Percentiles rank a stretch among this genome's conserved stretches.
These are phyloP conservation scores for Globisporangium barbulae DNA, from an alignment of 352 stramenopile species.

Conservation along the genomic window DNA sequence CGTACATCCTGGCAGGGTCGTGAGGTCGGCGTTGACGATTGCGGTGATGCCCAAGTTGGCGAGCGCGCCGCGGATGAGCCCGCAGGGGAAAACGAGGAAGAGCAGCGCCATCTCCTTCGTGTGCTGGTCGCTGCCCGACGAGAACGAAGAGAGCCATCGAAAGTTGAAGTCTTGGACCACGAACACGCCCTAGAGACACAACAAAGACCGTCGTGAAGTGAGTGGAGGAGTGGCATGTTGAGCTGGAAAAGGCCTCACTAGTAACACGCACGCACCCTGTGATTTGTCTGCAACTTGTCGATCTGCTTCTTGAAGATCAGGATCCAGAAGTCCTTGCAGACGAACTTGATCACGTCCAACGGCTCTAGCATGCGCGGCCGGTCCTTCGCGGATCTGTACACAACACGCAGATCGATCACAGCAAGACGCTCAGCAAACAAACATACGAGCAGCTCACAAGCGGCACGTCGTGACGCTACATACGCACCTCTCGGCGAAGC, in stretches of 20 bases:
- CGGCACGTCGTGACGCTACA: neutral
- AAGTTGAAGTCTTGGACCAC: slow-evolving; percentile 96
- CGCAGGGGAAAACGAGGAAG: slow-evolving; percentile 95
- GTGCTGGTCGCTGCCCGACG: slow-evolving; percentile 68
- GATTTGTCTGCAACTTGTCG: slow-evolving; percentile 98
- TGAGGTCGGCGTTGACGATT: slow-evolving; percentile 94
- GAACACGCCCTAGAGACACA: slow-evolving; percentile 67
- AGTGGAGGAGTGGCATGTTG: neutral
- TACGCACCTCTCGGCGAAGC: slow-evolving; percentile 67
- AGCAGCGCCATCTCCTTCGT: slow-evolving; percentile 91
- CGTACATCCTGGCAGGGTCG: slow-evolving; percentile 90
- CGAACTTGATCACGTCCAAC: slow-evolving; percentile 97
- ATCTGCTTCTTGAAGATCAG: slow-evolving; percentile 98
- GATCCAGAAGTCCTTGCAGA: slow-evolving; percentile 98
- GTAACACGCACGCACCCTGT: slow-evolving; percentile 68
- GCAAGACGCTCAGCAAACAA: neutral
- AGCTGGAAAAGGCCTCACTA: neutral
- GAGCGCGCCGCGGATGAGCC: slow-evolving; percentile 92
- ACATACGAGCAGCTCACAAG: neutral
- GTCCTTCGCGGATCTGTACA: slow-evolving; percentile 50
- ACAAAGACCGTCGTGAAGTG: neutral
- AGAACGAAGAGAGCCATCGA: slow-evolving; percentile 88
- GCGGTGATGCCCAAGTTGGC: slow-evolving; percentile 93
- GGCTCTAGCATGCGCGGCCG: slow-evolving; percentile 81
- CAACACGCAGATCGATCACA: neutral